These are phyloP conservation scores for Tricholoma hemisulphureum DNA, from an alignment of 768 basidiomycete genomes.

Conservation along the genomic window DNA sequence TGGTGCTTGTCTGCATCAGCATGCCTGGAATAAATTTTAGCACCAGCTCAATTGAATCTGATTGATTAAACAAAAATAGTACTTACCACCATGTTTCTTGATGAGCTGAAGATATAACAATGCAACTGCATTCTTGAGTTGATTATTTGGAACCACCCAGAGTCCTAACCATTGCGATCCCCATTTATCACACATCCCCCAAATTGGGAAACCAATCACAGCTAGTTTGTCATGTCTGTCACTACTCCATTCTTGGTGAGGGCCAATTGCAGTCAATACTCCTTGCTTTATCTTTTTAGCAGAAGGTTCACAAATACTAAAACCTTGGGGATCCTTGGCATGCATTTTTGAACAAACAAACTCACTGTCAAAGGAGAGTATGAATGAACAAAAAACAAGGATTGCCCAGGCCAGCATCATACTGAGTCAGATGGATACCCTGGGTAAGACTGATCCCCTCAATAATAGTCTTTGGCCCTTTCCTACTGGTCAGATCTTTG, in stretches of 20 bases:
- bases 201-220: constrained; percentile 12
- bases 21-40: no score
- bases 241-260: constrained; percentile 13
- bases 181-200: not conserved
- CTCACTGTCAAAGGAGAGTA: no score
- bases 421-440: no score
- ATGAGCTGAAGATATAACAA: not conserved
- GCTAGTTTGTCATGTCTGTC: not conserved
- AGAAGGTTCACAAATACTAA: constrained; percentile 22
- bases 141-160: not conserved
- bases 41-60: no score
- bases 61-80: no score
- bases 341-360: constrained; percentile 22
- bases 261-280: constrained; percentile 20
- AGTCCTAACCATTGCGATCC: not conserved
- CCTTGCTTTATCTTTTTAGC: constrained; percentile 23
- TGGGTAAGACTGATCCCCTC: no score
- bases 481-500: not conserved
- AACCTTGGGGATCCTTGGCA: constrained; percentile 21
- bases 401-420: no score
- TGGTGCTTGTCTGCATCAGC: constrained; percentile 31
- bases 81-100: not conserved
- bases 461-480: no score
- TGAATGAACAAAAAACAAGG: no score
- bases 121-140: not conserved